These are phyloP conservation scores for Salvia sclarea DNA, from an alignment of 305 asterid genomes.

Conservation along the genomic window DNA sequence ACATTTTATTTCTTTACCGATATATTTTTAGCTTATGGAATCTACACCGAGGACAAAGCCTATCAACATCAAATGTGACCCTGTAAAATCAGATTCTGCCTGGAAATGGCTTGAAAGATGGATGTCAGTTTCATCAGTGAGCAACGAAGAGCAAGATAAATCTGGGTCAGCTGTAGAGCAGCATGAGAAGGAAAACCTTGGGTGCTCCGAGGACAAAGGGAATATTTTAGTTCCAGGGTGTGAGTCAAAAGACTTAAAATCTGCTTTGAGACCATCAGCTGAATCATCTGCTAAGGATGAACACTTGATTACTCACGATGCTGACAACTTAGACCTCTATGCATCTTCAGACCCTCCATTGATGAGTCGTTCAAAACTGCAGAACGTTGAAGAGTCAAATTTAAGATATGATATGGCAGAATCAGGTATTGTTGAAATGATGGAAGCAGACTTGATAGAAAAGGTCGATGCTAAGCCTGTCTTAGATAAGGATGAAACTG, in stretches of 20 bases:
- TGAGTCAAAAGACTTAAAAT: slow-evolving; percentile 33
- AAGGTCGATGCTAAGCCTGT: not conserved
- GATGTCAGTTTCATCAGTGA: slow-evolving; percentile 59
- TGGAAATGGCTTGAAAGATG: slow-evolving; percentile 98
- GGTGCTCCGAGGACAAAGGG: slow-evolving; percentile 29
- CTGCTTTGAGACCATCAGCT: slow-evolving; percentile 29
- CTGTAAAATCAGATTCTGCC: slow-evolving; percentile 73
- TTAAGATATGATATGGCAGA: not conserved
- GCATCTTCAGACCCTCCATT: not conserved
- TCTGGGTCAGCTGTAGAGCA: slow-evolving; percentile 38
- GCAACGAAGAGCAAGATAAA: slow-evolving; percentile 36
- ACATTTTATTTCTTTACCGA: slow-evolving; percentile 19
- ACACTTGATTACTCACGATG: not conserved
- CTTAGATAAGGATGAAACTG: slow-evolving; percentile 30
- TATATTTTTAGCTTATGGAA: slow-evolving; percentile 57
- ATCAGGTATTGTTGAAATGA: slow-evolving; percentile 13
- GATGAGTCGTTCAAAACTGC: not conserved
- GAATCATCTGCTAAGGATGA: slow-evolving; percentile 38
- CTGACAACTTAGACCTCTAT: slow-evolving; percentile 31
- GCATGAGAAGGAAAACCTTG: slow-evolving; percentile 38
- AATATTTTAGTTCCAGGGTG: slow-evolving; percentile 33
- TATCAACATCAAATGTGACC: slow-evolving; percentile 84
- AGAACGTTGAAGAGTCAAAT: slow-evolving; percentile 15
- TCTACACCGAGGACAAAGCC: slow-evolving; percentile 58
- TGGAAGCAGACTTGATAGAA: not conserved